Base-by-base conservation (phyloP, 2,329 filamentous ascomycete genomes). In the Colletotrichum neosansevieriae region DNA sequence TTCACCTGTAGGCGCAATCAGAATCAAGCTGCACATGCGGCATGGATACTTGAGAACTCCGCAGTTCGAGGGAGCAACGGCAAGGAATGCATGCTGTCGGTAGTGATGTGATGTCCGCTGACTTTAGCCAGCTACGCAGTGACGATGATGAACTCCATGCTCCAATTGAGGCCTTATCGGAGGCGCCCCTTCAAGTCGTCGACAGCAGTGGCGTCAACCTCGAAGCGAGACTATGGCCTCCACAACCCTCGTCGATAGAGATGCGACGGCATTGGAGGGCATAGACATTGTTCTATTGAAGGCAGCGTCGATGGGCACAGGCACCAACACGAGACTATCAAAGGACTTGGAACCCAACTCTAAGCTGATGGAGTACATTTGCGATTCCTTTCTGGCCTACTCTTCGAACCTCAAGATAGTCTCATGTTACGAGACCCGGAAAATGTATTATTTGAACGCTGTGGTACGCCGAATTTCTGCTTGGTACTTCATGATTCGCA, bases 401-500 rank as follows among this genome's bases (percentile, higher is more conserved):
- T 62, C 47, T 12, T 24, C 17, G 15, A 71, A 71, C 47, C 53
- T 76, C 36, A 72, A 71, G 36, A 67, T 69, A 5, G 61, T 74
- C 1, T 76, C 74, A 1, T 75, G 74, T n/a, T 72, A 74, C 38
- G 74, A 76, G 63, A 76, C 74, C 9, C 67, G 70, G 50, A 70
- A 74, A 56, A 71, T 72, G 11, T 57, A 58, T 1, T 67, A 34
- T 19, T 11, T 68, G 21, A 21, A 21, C 21, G 21, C 21, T 21
- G 3, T 21, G 21, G 2, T 21, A 4, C 21, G 21, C 4, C 21
- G 21, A 2, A 21, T 21, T 21, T 21, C 21, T 21, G 21, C 21
- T 21, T 21, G 21, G 3, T 21, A 21, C 4, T 21, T 21, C 21
- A 21, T 21, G 21, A 21, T 21, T 21, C 21, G 21, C 21, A 21